Percentiles rank a stretch among this genome's conserved stretches.
Conservation (phyloP, 139 green algal species). For the Haematococcus lacustris region DNA sequence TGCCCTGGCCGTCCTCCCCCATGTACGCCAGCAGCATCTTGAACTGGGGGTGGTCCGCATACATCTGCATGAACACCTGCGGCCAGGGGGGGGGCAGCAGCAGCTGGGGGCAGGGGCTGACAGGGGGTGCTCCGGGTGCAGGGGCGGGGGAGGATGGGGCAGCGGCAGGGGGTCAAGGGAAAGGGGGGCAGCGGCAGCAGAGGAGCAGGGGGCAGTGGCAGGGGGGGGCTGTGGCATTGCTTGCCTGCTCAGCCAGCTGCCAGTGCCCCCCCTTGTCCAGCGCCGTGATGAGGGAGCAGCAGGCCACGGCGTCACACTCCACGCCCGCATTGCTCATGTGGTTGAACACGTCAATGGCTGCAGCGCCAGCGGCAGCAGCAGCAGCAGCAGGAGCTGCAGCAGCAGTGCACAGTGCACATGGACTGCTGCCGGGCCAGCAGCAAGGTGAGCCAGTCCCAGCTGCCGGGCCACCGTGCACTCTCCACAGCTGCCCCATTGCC, state of each 20-base stretch:
- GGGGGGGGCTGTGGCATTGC: too few species aligned
- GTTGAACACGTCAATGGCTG: conserved; percentile 48
- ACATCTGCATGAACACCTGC: conserved; percentile 47
- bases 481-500: too few species aligned
- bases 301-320: conserved; percentile 80
- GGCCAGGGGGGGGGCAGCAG: not conserved
- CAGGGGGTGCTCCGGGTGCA: not conserved
- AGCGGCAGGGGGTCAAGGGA: too few species aligned
- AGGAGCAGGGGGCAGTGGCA: too few species aligned
- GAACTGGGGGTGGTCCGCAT: conserved; percentile 44
- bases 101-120: too few species aligned
- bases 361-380: not conserved
- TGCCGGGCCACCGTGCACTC: too few species aligned
- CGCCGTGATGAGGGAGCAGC: conserved; percentile 82
- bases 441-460: too few species aligned
- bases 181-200: too few species aligned
- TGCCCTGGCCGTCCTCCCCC: conserved; percentile 19
- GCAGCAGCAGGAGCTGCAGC: too few species aligned
- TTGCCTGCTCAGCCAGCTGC: conserved; percentile 79
- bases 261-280: conserved; percentile 83
- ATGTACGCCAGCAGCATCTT: conserved; percentile 53
- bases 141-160: not conserved
- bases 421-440: too few species aligned
- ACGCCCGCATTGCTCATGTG: conserved; percentile 57
- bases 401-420: too few species aligned